Conservation (phyloP, 2,329 filamentous ascomycete genomes). For the Teratosphaeria nubilosa region DNA sequence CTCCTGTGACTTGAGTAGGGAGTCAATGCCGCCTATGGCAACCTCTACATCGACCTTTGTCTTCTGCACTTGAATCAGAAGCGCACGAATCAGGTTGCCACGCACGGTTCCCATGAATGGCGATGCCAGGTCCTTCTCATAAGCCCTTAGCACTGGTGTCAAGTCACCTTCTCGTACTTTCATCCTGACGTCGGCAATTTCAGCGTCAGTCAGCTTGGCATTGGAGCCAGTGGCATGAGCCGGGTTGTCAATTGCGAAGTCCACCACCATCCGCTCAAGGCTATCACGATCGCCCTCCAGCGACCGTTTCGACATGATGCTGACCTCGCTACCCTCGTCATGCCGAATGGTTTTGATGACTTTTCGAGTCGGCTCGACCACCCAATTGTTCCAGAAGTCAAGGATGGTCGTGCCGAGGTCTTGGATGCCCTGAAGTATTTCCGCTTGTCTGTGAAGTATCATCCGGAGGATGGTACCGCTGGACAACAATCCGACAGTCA, state of each 20-base stretch:
- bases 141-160: conserved; percentile 81
- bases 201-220: conserved; percentile 47
- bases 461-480: conserved; percentile 80
- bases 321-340: conserved; percentile 84
- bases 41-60: conserved; percentile 97
- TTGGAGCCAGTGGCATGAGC: conserved; percentile 42
- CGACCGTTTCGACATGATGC: conserved; percentile 90
- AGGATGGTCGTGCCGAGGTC: conserved; percentile 68
- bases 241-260: conserved; percentile 81
- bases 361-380: conserved; percentile 73
- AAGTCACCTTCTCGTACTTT: conserved; percentile 88
- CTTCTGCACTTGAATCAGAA: conserved; percentile 95
- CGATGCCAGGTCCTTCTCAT: conserved; percentile 75
- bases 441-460: conserved; percentile 61
- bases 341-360: conserved; percentile 88
- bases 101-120: conserved; percentile 74
- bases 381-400: conserved; percentile 96
- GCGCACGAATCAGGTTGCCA: conserved; percentile 78
- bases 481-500: conserved; percentile 60
- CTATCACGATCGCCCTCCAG: conserved; percentile 83
- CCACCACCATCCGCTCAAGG: conserved; percentile 93
- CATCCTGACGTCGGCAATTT: conserved; percentile 63
- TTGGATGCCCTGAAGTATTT: conserved; percentile 68
- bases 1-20: conserved; percentile 89
- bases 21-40: conserved; percentile 90